phyloP scores from a whole-genome alignment of 2,329 filamentous ascomycete genomes.

The Cylindrodendrum hubeiense region DNA sequence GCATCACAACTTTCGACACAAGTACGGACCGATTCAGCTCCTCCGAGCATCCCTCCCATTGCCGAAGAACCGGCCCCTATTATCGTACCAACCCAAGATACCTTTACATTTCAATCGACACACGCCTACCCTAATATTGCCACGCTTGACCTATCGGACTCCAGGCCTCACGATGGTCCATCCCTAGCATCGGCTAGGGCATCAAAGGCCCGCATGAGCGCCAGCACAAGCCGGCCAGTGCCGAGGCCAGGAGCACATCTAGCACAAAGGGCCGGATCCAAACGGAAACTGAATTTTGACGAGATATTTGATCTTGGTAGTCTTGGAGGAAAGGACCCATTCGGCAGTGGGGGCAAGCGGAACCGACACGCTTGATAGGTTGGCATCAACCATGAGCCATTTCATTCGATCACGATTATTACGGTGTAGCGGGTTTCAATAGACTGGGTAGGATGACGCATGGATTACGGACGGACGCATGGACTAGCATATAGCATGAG shows the following conservation, averaged over 20 bases:
- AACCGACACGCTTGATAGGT: constrained; percentile 58
- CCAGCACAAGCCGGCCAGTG: constrained; percentile 38
- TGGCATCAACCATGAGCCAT: constrained; percentile 12
- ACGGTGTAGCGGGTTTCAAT: constrained; percentile 39
- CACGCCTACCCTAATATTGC: constrained; percentile 72
- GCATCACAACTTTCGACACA: constrained; percentile 50
- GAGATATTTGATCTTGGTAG: constrained; percentile 79
- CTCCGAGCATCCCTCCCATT: constrained; percentile 42
- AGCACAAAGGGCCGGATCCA: constrained; percentile 75
- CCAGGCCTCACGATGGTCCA: constrained; percentile 55
- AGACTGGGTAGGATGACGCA: constrained; percentile 45
- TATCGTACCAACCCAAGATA: constrained; percentile 67
- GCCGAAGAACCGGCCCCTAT: constrained; percentile 53
- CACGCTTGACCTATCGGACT: constrained; percentile 71
- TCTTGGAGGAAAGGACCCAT: constrained; percentile 72
- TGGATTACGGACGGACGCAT: constrained; percentile 50
- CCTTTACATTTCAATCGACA: constrained; percentile 78
- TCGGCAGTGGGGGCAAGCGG: constrained; percentile 63
- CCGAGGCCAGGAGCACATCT: constrained; percentile 57
- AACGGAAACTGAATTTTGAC: constrained; percentile 78
- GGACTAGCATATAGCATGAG: constrained; percentile 52
- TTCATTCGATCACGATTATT: constrained; percentile 35
- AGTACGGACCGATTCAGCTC: constrained; percentile 42
- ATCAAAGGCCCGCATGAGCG: constrained; percentile 47
- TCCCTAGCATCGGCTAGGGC: constrained; percentile 43